Percentiles rank a stretch among this genome's conserved stretches.
Conservation (phyloP, 2,329 filamentous ascomycete species). For the Venturia pyrina region DNA sequence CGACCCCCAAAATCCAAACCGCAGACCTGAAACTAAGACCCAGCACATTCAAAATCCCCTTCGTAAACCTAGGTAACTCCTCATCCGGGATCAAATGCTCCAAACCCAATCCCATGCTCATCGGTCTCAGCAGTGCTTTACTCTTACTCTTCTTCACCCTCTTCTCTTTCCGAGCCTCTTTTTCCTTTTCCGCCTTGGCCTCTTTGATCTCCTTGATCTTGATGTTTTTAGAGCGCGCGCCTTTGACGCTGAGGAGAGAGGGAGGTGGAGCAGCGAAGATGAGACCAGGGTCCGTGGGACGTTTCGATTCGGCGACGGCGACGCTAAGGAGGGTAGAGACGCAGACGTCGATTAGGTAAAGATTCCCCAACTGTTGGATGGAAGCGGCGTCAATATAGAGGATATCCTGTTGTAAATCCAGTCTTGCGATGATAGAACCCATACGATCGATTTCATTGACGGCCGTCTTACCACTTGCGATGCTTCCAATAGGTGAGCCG, state of each 20-base stretch:
- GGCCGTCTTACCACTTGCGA: constrained; percentile 17
- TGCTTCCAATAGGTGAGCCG: constrained; percentile 14
- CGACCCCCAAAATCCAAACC: constrained; percentile 8
- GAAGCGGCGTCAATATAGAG: constrained; percentile 36
- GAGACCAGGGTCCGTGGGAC: constrained; percentile 16
- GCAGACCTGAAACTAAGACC: constrained; percentile 9
- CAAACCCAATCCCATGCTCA: constrained; percentile 1
- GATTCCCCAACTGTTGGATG: constrained; percentile 32
- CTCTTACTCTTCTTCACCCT: constrained; percentile 7
- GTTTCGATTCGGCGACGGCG: constrained; percentile 34
- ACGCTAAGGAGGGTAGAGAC: constrained; percentile 33
- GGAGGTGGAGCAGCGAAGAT: constrained; percentile 24
- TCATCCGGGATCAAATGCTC: constrained; percentile 11
- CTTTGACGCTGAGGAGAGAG: constrained; percentile 11
- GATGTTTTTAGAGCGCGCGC: not conserved
- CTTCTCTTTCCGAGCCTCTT: not conserved
- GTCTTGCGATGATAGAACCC: constrained; percentile 31
- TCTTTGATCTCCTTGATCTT: constrained; percentile 5
- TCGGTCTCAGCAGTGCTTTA: constrained; percentile 7
- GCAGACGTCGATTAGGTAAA: constrained; percentile 36
- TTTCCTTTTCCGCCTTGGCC: not conserved
- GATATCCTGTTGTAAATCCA: constrained; percentile 33
- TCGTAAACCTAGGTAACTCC: constrained; percentile 10
- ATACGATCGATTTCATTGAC: constrained; percentile 17
- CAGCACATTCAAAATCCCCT: constrained; percentile 7